Evolutionary conservation across 305 asterid genomes (phyloP), one percentile per base, ranked within the genome.

Genomic region (Fraxinus paxiana): DNA sequence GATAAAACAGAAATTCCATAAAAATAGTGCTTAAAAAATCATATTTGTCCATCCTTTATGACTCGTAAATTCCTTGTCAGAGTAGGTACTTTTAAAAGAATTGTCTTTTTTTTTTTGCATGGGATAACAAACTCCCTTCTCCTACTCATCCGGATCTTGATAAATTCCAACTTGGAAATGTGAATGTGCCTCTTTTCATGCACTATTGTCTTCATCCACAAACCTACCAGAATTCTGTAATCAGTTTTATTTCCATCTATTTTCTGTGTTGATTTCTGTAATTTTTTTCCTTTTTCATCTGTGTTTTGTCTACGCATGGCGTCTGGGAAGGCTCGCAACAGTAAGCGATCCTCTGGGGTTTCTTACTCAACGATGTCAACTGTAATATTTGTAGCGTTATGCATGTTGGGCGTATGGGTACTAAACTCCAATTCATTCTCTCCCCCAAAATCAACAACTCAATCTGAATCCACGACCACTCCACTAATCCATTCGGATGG

Each of bases 71-170:
- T 46, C 20, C 56, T 46, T 13, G 56, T 46, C 6, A 46, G n/a
- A 46, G 59, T 48, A 4, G 7, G 59, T 48, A 48, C 7, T 48
- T 15, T 48, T 18, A 56, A 56, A 56, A 1, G 28, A 56, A 22
- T 59, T 59, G 5, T 22, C 3, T 9, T 63, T 9, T 9, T 0
- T 67, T 67, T 46, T 65, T 61, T 77, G 82, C 73, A 82, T 73
- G 82, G 73, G 15, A 37, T 65, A 80, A 85, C 84, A 73, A 73
- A 80, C 77, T 80, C 83, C 95, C 91, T 90, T 56, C 75, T 84
- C 97, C 98, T 88, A 90, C 92, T 91, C 91, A 59, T 46, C 9
- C 87, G 98, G 98, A 92, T 92, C 97, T 88, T 81, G 82, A 73
- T 79, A 33, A 59, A 38, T 84, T 89, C 88, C 79, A 83, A 79